phyloP scores from a whole-genome alignment of 176 grass and related monocot species.

The Musa beccarii region DNA sequence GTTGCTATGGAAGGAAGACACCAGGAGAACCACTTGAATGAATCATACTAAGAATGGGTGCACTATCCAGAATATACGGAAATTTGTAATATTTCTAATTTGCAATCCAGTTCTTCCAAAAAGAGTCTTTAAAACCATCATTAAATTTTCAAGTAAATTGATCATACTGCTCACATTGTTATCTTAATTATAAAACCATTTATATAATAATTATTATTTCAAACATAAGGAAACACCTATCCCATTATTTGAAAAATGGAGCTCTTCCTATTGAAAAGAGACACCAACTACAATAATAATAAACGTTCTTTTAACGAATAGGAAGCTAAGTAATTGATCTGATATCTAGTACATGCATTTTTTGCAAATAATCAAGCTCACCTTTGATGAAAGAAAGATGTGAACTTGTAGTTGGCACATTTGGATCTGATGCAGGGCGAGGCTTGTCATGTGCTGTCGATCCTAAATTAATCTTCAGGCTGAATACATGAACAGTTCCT shows the following conservation, averaged over 20 bases:
- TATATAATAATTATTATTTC: not conserved
- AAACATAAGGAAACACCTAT: not conserved
- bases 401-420: slow-evolving; percentile 42
- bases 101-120: too few species aligned
- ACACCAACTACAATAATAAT: not conserved
- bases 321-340: not conserved
- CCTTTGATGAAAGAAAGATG: slow-evolving; percentile 82
- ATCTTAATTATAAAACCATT: too few species aligned
- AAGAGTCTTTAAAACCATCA: too few species aligned
- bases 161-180: too few species aligned
- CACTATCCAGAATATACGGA: not conserved
- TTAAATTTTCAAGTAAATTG: too few species aligned
- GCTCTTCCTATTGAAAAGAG: not conserved
- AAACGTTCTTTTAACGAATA: not conserved
- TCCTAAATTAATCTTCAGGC: slow-evolving; percentile 59
- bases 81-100: too few species aligned
- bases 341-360: not conserved
- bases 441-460: slow-evolving; percentile 46
- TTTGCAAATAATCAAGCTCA: slow-evolving; percentile 11
- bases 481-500: slow-evolving; percentile 76
- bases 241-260: not conserved
- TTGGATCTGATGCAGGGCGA: slow-evolving; percentile 29
- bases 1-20: too few species aligned
- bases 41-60: not conserved
- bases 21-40: too few species aligned